Base-by-base conservation (phyloP, 2,329 filamentous ascomycete species). In the Colletotrichum gloeosporioides region DNA sequence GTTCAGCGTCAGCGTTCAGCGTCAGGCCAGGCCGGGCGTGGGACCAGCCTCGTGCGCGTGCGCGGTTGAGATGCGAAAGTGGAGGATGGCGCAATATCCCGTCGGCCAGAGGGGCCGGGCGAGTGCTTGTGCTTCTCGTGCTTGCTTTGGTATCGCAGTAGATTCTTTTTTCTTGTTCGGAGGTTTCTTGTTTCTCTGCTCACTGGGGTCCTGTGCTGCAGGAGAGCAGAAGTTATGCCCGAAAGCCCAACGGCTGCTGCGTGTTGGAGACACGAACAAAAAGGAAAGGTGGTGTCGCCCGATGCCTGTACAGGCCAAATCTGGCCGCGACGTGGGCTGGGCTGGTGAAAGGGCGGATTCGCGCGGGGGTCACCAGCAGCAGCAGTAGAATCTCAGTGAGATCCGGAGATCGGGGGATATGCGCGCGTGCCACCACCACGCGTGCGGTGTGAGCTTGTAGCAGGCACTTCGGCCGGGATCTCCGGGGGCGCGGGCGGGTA, bases 1-100 rank as follows among this genome's bases (percentile, higher is more conserved):
- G 44, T 49, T 49, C 44, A 68, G 36, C 25, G 31, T 61, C 49
- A 59, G 55, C 36, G n/a, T 32, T 36, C 39, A 57, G 16, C 29
- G 63, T 49, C 34, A 68, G 34, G 59, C 44, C 44, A 49, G n/a
- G 44, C 44, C 6, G 6, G 44, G 44, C 44, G 44, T 53, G 44
- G 61, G 62, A 53, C 53, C 73, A 59, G 69, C 69, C 36, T 67
- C 62, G 71, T 61, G 62, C 39, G 57, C 63, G 69, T 75, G 69
- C 63, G 63, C 55, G 44, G 16, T 36, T 27, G 64, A 34, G 39
- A 67, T 25, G 72, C n/a, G 27, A 44, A 63, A 53, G 63, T 73
- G 55, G 73, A 63, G 22, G 18, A 69, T 73, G 57, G 57, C 49
- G 73, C 64, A 27, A 73, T 64, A 36, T 59, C 57, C 49, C 71